Conservation (phyloP, 768 basidiomycete genomes). For the Amanita phalloides region DNA sequence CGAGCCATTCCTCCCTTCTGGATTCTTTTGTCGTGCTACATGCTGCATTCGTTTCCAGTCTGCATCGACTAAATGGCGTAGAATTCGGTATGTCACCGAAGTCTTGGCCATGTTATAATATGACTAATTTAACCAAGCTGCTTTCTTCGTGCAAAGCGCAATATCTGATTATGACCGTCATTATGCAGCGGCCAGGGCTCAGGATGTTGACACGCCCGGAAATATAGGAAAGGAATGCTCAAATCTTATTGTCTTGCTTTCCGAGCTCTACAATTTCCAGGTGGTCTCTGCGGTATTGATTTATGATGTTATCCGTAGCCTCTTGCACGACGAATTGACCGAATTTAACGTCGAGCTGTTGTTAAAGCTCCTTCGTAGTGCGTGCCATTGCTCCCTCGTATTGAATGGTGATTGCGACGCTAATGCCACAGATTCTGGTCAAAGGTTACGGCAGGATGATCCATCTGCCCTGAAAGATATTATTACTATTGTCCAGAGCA, state of each 20-base stretch:
- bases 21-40: conserved; percentile 88
- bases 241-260: conserved; percentile 79
- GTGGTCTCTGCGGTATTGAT: conserved; percentile 83
- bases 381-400: conserved; percentile 13
- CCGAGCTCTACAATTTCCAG: conserved; percentile 94
- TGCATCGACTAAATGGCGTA: conserved; percentile 74
- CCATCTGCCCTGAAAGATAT: conserved; percentile 90
- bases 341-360: conserved; percentile 84
- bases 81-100: conserved; percentile 63
- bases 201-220: conserved; percentile 13
- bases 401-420: neutral
- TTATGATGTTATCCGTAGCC: conserved; percentile 77
- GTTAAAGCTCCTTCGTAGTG: conserved; percentile 77
- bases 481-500: conserved; percentile 67
- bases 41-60: conserved; percentile 71
- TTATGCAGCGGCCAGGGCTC: conserved; percentile 24
- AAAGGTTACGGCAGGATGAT: conserved; percentile 86
- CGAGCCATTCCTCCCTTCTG: conserved; percentile 68
- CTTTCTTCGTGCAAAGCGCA: conserved; percentile 69
- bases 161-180: conserved; percentile 59
- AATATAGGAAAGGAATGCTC: conserved; percentile 75
- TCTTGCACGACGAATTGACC: conserved; percentile 52
- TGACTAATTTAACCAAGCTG: conserved; percentile 35
- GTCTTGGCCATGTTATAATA: neutral
- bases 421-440: conserved; percentile 64